phyloP scores from a whole-genome alignment of 2,329 filamentous ascomycete species.

The Xylaria arbuscula region DNA sequence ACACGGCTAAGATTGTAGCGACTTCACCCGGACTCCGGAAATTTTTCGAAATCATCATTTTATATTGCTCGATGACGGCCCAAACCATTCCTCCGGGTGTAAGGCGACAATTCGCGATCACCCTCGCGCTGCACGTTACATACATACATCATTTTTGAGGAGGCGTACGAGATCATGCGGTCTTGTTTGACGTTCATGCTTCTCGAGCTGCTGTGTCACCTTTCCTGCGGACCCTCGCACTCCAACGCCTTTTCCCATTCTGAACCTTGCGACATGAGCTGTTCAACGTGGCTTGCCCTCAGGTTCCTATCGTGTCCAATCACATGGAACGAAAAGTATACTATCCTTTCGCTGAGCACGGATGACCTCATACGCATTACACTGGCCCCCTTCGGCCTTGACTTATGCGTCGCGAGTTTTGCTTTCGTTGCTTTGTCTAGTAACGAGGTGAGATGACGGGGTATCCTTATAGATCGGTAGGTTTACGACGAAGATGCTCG shows the following conservation, averaged over 20 bases:
- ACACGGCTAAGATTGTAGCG: constrained; percentile 19
- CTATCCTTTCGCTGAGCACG: not conserved
- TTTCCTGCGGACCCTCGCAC: constrained; percentile 8
- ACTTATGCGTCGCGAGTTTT: constrained; percentile 2
- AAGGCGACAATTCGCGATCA: constrained; percentile 35
- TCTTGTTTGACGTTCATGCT: constrained; percentile 1
- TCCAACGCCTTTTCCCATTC: not conserved
- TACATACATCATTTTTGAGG: not conserved
- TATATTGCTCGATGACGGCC: constrained; percentile 22
- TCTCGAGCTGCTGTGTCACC: constrained; percentile 32
- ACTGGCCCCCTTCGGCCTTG: not conserved
- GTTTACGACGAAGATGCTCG: constrained; percentile 1
- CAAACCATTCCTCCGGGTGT: not conserved
- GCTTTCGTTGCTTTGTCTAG: not conserved
- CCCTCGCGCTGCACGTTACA: not conserved
- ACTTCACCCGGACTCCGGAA: constrained; percentile 31
- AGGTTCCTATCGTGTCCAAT: constrained; percentile 13
- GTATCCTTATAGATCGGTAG: constrained; percentile 4
- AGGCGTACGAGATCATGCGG: constrained; percentile 17
- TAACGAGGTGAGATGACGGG: not conserved
- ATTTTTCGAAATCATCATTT: constrained; percentile 21
- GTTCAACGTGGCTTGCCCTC: not conserved
- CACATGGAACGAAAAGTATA: constrained; percentile 10
- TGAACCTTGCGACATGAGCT: constrained; percentile 19
- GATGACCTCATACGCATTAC: constrained; percentile 26